Base-by-base conservation (phyloP, 2,329 filamentous ascomycete species). In the Aspergillus sp. region DNA sequence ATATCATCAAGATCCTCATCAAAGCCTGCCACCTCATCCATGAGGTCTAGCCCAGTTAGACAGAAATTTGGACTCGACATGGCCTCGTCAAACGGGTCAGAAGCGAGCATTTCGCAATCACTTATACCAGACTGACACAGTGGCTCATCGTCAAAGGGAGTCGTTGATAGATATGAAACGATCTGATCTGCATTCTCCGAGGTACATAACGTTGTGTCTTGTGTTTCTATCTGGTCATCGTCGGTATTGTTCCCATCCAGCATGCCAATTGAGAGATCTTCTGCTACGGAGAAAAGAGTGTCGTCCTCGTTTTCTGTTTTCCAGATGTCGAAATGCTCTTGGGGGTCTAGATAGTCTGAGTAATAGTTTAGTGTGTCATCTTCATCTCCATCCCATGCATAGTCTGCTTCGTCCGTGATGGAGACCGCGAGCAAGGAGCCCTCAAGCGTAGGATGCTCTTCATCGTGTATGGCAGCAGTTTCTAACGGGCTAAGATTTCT, bases 31-130 rank as follows among this genome's bases (percentile, higher is more conserved):
- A 19, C 19, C 19, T 19, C 19, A 19, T 19, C 19, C 19, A 19
- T 19, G 19, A 19, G 19, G 19, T 19, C 19, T 19, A 19, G 19
- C 19, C 19, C 19, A 19, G 2, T 19, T 19, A 19, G 19, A 19
- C 19, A 19, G 19, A 19, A 19, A 19, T 19, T 2, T 4, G 19
- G 19, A 19, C 19, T 19, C 19, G 19, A 19, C 2, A 34, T 34
- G 6, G 12, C 7, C 11, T 37, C 42, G 11, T 31, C 37, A 2
- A 37, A 33, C 7, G 4, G 11, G 12, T 46, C 33, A 5, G 39
- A 48, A 32, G 31, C 31, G 30, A 48, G 36, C 28, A 43, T 34
- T 32, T 50, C 48, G 7, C 37, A 32, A 3, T 35, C 36, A 7
- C 28, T 39, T 6, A 19, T 26, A 10, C 31, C n/a, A 41, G 26